phyloP scores from a whole-genome alignment of 2,329 filamentous ascomycete genomes.

The Cadophora luteo-olivacea region DNA sequence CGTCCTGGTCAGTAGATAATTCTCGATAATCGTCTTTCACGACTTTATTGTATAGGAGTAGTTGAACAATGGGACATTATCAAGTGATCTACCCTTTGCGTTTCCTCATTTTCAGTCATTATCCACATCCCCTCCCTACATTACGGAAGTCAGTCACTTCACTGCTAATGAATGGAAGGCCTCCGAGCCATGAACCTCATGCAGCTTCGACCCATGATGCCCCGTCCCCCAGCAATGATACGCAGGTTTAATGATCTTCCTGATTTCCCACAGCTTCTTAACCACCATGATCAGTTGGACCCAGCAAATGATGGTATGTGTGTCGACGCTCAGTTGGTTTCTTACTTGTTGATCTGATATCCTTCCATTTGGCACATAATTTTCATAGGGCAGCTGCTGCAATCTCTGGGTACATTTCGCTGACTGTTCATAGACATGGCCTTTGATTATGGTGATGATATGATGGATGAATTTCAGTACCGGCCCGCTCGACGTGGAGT shows the following conservation, averaged over 20 bases:
- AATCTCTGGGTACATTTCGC: neutral
- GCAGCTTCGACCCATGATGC: slow-evolving; percentile 2
- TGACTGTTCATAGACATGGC: neutral
- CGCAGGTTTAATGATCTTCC: slow-evolving; percentile 12
- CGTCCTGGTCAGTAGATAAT: slow-evolving; percentile 19
- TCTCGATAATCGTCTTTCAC: slow-evolving; percentile 1
- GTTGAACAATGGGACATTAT: slow-evolving; percentile 17
- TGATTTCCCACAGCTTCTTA: slow-evolving; percentile 2
- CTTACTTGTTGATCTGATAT: neutral
- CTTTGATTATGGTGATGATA: neutral
- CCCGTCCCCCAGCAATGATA: slow-evolving; percentile 2
- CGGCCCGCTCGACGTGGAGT: neutral
- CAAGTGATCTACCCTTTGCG: slow-evolving; percentile 17
- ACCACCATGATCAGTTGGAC: neutral
- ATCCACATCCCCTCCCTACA: neutral
- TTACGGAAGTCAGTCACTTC: neutral
- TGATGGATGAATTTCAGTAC: neutral
- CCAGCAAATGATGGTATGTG: slow-evolving; percentile 2
- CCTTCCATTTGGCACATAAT: neutral
- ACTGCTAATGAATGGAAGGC: slow-evolving; percentile 7
- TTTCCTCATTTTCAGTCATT: neutral
- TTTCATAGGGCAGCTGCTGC: neutral
- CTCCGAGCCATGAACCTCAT: slow-evolving; percentile 10
- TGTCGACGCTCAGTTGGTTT: neutral
- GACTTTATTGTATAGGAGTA: slow-evolving; percentile 13